These are phyloP conservation scores for Gentiana straminea DNA, from an alignment of 257 asterid genomes.

Conservation along the genomic window DNA sequence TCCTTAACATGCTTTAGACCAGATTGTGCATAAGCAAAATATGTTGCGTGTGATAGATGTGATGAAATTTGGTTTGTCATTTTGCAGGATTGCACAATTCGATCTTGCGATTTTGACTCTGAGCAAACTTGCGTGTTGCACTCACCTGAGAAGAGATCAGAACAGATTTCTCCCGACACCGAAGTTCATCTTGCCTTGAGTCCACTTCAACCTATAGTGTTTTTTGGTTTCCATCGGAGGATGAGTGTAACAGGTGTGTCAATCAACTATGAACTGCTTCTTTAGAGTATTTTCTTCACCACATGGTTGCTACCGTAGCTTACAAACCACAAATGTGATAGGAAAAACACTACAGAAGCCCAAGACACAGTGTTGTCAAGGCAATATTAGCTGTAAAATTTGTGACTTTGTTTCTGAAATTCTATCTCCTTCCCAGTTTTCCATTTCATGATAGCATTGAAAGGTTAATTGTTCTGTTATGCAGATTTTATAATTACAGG, in stretches of 20 bases:
- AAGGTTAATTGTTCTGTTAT: no score
- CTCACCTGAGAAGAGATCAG: constrained; percentile 97
- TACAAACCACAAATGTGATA: background rate
- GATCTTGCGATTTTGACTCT: constrained; percentile 92
- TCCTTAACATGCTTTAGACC: background rate
- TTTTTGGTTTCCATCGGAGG: constrained; percentile 94
- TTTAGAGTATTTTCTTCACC: background rate
- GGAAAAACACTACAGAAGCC: no score
- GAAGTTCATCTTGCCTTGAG: constrained; percentile 99
- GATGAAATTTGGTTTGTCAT: constrained; percentile 4
- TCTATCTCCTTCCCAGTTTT: no score
- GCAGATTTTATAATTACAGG: no score
- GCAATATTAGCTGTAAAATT: no score
- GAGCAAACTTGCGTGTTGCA: constrained; percentile 97
- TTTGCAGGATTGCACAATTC: constrained; percentile 86
- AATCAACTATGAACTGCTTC: constrained; percentile 1
- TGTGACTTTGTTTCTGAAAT: no score
- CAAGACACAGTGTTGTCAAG: no score
- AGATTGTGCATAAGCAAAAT: background rate
- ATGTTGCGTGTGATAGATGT: background rate
- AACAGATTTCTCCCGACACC: constrained; percentile 75
- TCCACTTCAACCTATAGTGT: constrained; percentile 94
- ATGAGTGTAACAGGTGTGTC: constrained; percentile 92
- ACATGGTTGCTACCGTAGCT: background rate
- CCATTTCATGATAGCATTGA: no score